phyloP scores from a whole-genome alignment of 2,329 filamentous ascomycete species.

The Trematosphaeria pertusa region DNA sequence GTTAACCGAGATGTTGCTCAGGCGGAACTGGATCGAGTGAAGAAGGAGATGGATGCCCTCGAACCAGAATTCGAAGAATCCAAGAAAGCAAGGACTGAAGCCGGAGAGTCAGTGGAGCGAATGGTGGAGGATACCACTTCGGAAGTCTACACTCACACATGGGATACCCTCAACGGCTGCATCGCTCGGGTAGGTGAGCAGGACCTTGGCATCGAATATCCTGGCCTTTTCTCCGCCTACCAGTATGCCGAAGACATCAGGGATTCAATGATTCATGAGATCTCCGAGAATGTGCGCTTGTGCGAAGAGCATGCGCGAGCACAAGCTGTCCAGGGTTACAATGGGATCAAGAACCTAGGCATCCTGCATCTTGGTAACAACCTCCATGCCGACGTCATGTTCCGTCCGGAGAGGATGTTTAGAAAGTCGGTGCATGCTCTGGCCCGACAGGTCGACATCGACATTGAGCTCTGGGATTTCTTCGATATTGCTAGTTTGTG shows the following conservation, averaged over 20 bases:
- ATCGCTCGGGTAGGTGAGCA: slow-evolving; percentile 79
- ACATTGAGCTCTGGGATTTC: slow-evolving; percentile 91
- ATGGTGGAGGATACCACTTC: slow-evolving; percentile 86
- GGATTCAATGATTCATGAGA: slow-evolving; percentile 87
- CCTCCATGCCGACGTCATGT: slow-evolving; percentile 78
- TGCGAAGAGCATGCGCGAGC: slow-evolving; percentile 88
- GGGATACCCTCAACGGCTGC: slow-evolving; percentile 74
- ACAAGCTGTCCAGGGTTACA: slow-evolving; percentile 81
- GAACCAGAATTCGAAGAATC: slow-evolving; percentile 87
- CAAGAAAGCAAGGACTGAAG: slow-evolving; percentile 78
- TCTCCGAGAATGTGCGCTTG: slow-evolving; percentile 75
- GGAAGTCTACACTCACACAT: slow-evolving; percentile 84
- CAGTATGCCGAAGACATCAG: slow-evolving; percentile 94
- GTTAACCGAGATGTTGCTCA: slow-evolving; percentile 90
- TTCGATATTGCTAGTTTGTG: slow-evolving; percentile 84
- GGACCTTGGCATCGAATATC: slow-evolving; percentile 84
- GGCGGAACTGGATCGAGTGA: slow-evolving; percentile 83
- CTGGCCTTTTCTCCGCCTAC: slow-evolving; percentile 83
- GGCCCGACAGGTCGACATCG: slow-evolving; percentile 83
- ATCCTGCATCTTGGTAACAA: slow-evolving; percentile 87
- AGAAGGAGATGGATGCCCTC: slow-evolving; percentile 77
- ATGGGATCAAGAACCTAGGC: slow-evolving; percentile 86
- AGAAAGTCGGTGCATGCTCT: slow-evolving; percentile 79
- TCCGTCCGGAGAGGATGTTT: slow-evolving; percentile 95
- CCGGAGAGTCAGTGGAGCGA: slow-evolving; percentile 80